Conservation (phyloP, 139 green algal species). For the Chlorella sp. region DNA sequence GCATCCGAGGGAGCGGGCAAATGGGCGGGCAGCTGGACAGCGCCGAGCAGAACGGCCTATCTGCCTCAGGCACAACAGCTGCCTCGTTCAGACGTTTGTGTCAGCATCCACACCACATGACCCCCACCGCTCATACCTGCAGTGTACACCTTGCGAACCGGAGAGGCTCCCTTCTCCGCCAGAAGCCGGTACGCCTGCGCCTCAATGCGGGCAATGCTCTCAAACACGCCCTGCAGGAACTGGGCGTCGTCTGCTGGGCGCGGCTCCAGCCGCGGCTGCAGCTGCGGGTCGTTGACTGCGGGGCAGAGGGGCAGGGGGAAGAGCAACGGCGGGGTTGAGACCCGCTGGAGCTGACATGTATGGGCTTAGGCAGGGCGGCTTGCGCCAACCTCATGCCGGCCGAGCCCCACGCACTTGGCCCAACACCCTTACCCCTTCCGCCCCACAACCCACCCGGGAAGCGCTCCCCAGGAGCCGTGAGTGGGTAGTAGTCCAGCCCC, state of each 20-base stretch:
- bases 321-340: too few species aligned
- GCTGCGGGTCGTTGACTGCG: constrained; percentile 73
- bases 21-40: neutral
- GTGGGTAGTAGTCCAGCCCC: constrained; percentile 90
- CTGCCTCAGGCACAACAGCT: too few species aligned
- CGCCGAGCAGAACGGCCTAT: too few species aligned
- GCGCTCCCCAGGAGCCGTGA: constrained; percentile 80
- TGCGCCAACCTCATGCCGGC: too few species aligned
- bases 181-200: constrained; percentile 71
- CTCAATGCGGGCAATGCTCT: constrained; percentile 87
- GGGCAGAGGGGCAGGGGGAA: neutral
- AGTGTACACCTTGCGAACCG: constrained; percentile 37
- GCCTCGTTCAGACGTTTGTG: too few species aligned
- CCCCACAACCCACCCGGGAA: constrained; percentile 63
- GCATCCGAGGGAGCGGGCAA: neutral
- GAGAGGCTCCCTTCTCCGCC: constrained; percentile 66
- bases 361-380: neutral
- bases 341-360: too few species aligned
- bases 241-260: constrained; percentile 69
- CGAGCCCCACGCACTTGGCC: too few species aligned
- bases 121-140: neutral
- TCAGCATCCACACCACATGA: too few species aligned
- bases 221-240: constrained; percentile 86
- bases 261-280: constrained; percentile 68
- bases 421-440: too few species aligned